These are phyloP conservation scores for Schizosaccharomyces versatilis DNA, from an alignment of 1,139 yeast species.

Conservation along the genomic window DNA sequence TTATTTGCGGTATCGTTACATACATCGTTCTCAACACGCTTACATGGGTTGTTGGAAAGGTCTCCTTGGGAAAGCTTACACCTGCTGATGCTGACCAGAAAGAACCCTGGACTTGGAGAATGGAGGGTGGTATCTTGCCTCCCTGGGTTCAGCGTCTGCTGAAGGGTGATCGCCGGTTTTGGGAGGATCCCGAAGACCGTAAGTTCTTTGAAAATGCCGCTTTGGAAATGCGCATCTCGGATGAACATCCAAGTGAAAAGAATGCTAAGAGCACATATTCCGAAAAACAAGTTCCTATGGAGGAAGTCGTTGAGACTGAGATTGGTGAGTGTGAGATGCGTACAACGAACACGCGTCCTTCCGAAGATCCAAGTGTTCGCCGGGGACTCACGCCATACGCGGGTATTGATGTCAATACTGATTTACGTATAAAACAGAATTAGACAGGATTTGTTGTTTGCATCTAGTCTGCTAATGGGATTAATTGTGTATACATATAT, in stretches of 20 bases:
- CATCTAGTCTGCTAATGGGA: no score
- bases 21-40: slow-evolving; percentile 11
- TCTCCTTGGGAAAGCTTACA: slow-evolving; percentile 10
- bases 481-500: no score
- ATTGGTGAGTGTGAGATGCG: background rate
- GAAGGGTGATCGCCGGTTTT: slow-evolving; percentile 5
- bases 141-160: slow-evolving; percentile 6
- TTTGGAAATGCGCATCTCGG: background rate
- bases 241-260: background rate
- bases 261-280: background rate
- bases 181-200: slow-evolving; percentile 4
- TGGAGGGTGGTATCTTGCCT: slow-evolving; percentile 9
- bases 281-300: background rate
- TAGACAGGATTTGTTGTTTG: no score
- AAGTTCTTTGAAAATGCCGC: background rate
- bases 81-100: slow-evolving; percentile 13
- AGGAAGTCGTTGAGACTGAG: background rate
- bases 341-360: no score
- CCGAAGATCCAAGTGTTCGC: background rate
- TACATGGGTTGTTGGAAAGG: slow-evolving; percentile 9
- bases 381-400: background rate
- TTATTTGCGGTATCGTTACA: slow-evolving; percentile 12
- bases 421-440: background rate
- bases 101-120: slow-evolving; percentile 13
- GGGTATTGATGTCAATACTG: background rate